Percentiles rank a stretch among this genome's conserved stretches.
Conservation (phyloP, 257 asterid species). For the Ophiorrhiza pumila region DNA sequence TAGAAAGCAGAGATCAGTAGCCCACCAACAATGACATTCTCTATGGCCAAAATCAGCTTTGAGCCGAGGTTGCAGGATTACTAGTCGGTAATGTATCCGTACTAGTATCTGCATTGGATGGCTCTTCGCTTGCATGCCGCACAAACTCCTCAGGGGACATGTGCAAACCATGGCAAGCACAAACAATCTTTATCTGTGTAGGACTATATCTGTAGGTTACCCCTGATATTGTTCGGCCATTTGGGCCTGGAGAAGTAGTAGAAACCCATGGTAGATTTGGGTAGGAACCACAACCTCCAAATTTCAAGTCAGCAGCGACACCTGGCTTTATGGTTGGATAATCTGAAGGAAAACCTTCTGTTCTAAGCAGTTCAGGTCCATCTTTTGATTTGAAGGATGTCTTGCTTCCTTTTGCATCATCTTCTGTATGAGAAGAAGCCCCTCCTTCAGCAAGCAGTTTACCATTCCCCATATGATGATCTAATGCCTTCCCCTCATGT, state of each 20-base stretch:
- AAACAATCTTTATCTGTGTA: conserved; percentile 78
- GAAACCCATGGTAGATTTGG: conserved; percentile 98
- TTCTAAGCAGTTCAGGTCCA: conserved; percentile 43
- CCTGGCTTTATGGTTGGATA: conserved; percentile 86
- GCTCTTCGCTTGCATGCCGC: conserved; percentile 71
- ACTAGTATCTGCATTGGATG: conserved; percentile 34
- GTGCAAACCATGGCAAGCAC: conserved; percentile 94
- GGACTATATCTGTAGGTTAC: conserved; percentile 85
- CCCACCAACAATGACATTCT: neutral
- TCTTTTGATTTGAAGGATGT: conserved; percentile 40
- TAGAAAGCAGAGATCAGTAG: neutral
- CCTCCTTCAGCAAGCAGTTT: conserved; percentile 60
- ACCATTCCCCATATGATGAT: conserved; percentile 47
- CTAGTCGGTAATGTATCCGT: conserved; percentile 49
- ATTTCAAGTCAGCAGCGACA: conserved; percentile 74
- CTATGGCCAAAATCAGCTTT: conserved; percentile 42
- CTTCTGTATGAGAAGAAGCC: conserved; percentile 47
- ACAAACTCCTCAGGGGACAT: conserved; percentile 90
- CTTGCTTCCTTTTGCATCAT: conserved; percentile 42
- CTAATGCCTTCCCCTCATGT: conserved; percentile 51
- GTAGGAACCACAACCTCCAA: conserved; percentile 81
- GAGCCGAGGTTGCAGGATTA: conserved; percentile 77
- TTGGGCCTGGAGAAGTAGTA: conserved; percentile 72
- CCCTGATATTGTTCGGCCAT: conserved; percentile 86
- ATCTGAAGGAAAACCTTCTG: conserved; percentile 58